phyloP scores from a whole-genome alignment of 495 filamentous ascomycete species.

The Hypoxylon fuscum region DNA sequence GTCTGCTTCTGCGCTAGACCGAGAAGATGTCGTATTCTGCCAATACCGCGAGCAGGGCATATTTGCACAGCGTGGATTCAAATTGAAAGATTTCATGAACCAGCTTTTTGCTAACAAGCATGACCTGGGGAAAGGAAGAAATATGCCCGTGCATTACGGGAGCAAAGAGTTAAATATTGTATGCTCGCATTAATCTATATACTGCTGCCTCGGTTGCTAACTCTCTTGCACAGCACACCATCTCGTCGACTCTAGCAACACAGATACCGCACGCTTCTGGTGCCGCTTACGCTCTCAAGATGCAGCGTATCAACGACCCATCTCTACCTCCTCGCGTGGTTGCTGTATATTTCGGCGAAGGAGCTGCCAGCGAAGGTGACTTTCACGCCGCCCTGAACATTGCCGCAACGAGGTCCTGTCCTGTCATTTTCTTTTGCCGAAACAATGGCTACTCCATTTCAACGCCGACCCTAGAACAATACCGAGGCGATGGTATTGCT shows the following conservation, averaged over 20 bases:
- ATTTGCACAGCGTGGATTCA: slow-evolving; percentile 89
- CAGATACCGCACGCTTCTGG: slow-evolving; percentile 96
- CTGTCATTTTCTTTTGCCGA: slow-evolving; percentile 92
- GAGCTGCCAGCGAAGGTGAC: slow-evolving; percentile 96
- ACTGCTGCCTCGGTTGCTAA: slow-evolving; percentile 1
- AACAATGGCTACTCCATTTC: slow-evolving; percentile 98
- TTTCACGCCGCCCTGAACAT: slow-evolving; percentile 98
- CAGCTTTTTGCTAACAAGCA: slow-evolving; percentile 91
- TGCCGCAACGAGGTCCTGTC: slow-evolving; percentile 90
- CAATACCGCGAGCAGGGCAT: slow-evolving; percentile 96
- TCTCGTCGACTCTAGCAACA: slow-evolving; percentile 91
- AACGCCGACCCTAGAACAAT: slow-evolving; percentile 94
- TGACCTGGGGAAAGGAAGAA: slow-evolving; percentile 83
- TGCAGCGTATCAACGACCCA: slow-evolving; percentile 80
- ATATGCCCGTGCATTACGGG: slow-evolving; percentile 98
- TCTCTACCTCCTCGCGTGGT: slow-evolving; percentile 71
- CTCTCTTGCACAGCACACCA: slow-evolving; percentile 71
- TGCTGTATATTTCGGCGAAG: slow-evolving; percentile 95
- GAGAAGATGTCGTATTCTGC: slow-evolving; percentile 89
- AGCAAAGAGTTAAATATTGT: slow-evolving; percentile 84
- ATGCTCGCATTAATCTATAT: slow-evolving; percentile 35
- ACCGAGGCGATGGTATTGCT: slow-evolving; percentile 96
- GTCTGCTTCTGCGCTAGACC: slow-evolving; percentile 79
- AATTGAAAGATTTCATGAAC: slow-evolving; percentile 87
- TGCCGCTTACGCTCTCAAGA: slow-evolving; percentile 92